Base-by-base conservation (phyloP, 2,329 filamentous ascomycete genomes). In the Aspergillus novoparasiticus region DNA sequence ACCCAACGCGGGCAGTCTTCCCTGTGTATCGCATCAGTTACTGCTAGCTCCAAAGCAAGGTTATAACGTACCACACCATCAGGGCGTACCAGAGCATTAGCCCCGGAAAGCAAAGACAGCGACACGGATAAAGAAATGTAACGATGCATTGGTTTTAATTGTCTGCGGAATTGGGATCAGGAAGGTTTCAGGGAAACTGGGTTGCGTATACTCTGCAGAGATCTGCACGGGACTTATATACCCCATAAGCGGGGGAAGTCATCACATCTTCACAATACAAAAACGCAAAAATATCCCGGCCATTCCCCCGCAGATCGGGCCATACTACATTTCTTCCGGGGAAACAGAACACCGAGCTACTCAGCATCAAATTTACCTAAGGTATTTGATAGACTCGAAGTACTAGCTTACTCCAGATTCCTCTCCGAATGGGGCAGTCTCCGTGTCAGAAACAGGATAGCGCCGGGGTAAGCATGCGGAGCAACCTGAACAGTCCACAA, bases 1-100 rank as follows among this genome's bases (percentile, higher is more conserved):
- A 16, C 81, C 81, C 68, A 83, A 64, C 3, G 75, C 72, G 43
- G 75, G 74, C 2, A 74, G 46, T 58, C 60, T 65, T 2, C 74
- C 72, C 74, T 76, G 26, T 19, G 46, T 12, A 41, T 10, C 1
- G 8, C 16, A 43, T 63, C 9, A 64, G 46, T 58, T 11, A 30
- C 46, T 54, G 23, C 9, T 30, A 32, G 4, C 16, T 12, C n/a
- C 12, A n/a, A 43, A 41, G 11, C 11, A 34, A 28, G 5, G 23
- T 14, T 4, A 28, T 10, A 30, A 43, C 71, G 36, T 71, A 75
- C 74, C 59, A 75, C 71, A n/a, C 63, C 67, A 64, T 72, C 66
- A 1, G 73, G 64, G 43, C 70, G 67, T 10, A 72, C 68, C 23
- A 75, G 68, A 6, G 72, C 73, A 58, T 70, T 60, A 30, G 60